Evolutionary conservation across 164 flowering plant species (phyloP), one percentile per base, ranked within the genome.

Genomic region (Vitis rupestris): DNA sequence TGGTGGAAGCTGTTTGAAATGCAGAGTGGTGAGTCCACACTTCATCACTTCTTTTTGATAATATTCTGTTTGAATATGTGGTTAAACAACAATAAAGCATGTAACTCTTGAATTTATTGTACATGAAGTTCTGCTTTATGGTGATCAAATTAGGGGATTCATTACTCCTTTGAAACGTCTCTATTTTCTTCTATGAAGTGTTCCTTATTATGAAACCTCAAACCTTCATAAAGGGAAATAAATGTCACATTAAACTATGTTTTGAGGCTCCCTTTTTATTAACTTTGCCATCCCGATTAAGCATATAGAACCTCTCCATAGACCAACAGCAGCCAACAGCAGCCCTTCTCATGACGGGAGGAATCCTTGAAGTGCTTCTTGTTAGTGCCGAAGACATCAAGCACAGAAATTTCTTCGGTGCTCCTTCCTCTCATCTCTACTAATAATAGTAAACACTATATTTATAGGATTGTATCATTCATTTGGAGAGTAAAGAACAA

Each of bases 361-460:
- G 93, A 70, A 69, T 75, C 27, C 86, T 93, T 58, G 96, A 93
- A 85, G 90, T 91, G 3, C 80, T 93, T 80, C 84, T 93, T 69
- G 94, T 87, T 44, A 78, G 86, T 78, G 96, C 96, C 14, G 65
- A 85, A 75, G 96, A 87, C 78, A 82, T 90, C 27, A 76, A 66
- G 31, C 84, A 76, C 66, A 78, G 83, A 50, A 81, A 82, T 72
- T 56, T 84, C 50, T 8, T 89, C n/a, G 94, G 98, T 90, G 84
- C 12, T 71, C 47, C 16, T 65, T 29, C 60, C 50, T 29, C 15
- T 9, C 15, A 11, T 48, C 48, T n/a, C 14, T 10, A 63, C 13
- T 29, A 12, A 31, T 10, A 37, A 19, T 2, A 15, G 3, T 31
- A n/a, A 12, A 54, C 17, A 9, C 11, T n/a, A 64, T 7, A n/a